Percentiles rank a stretch among this genome's conserved stretches.
phyloP scores from a whole-genome alignment of 2,329 filamentous ascomycete species.

The Fusarium ramigenum region DNA sequence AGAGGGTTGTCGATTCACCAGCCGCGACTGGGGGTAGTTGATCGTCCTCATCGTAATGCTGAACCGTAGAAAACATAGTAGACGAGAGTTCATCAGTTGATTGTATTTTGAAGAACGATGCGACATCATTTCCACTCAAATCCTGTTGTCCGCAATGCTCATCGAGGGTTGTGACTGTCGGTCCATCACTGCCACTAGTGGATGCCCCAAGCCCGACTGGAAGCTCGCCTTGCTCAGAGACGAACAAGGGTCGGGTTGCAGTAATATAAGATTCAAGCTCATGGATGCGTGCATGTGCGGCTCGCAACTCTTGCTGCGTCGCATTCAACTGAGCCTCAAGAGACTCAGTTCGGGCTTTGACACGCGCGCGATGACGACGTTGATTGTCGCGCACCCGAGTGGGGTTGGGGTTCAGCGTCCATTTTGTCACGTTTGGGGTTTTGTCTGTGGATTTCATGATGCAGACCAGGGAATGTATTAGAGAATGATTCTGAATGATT shows the following conservation, averaged over 20 bases:
- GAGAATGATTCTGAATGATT: not conserved
- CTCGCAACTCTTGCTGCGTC: conserved; percentile 4
- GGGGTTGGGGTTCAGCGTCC: conserved; percentile 41
- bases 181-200: not conserved
- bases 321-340: conserved; percentile 39
- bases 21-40: not conserved
- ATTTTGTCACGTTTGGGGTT: not conserved
- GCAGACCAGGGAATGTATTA: accelerated
- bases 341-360: conserved; percentile 50
- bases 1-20: conserved; percentile 13
- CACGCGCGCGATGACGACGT: conserved; percentile 58
- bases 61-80: not conserved
- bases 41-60: not conserved
- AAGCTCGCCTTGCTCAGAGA: not conserved
- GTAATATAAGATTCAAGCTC: not conserved
- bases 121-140: too few species aligned
- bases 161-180: too few species aligned
- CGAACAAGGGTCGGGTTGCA: accelerated
- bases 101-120: too few species aligned
- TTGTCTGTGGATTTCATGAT: not conserved
- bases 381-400: conserved; percentile 61
- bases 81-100: accelerated
- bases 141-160: not conserved
- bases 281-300: not conserved
- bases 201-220: not conserved